Percentiles rank a stretch among this genome's conserved stretches.
Conservation (phyloP, 805 yeast genomes). For the Ogataea chonburiensis region DNA sequence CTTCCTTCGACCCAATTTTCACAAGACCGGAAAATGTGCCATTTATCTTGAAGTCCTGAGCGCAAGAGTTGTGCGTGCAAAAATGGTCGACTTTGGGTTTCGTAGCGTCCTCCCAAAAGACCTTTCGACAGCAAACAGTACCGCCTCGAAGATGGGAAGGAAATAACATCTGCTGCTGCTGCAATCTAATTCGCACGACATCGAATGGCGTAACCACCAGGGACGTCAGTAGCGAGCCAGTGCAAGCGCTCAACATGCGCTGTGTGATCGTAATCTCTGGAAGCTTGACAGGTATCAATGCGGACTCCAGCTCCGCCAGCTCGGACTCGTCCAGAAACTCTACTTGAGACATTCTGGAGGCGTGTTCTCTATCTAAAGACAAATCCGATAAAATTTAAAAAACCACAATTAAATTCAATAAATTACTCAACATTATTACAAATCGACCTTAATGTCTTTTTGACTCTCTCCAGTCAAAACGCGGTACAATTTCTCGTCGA, state of each 20-base stretch:
- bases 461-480: conserved; percentile 24
- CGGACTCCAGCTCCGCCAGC: background rate
- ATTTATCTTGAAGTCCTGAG: conserved; percentile 42
- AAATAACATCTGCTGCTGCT: conserved; percentile 66
- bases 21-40: conserved; percentile 77
- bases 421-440: conserved; percentile 7
- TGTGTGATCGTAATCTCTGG: conserved; percentile 50
- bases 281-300: conserved; percentile 2
- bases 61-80: conserved; percentile 40
- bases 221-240: conserved; percentile 73
- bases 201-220: conserved; percentile 78
- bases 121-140: conserved; percentile 38
- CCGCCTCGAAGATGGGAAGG: conserved; percentile 34
- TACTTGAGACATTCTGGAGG: conserved; percentile 6
- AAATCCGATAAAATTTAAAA: conserved; percentile 10
- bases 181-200: conserved; percentile 72
- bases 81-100: conserved; percentile 31
- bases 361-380: background rate
- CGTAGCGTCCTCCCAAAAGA: conserved; percentile 33
- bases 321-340: conserved; percentile 8
- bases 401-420: too few species aligned
- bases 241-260: conserved; percentile 75
- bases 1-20: conserved; percentile 70
- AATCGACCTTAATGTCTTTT: conserved; percentile 22
- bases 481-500: conserved; percentile 27